Evolutionary conservation across 805 yeast species (phyloP), one percentile per base, ranked within the genome.

Genomic region (Candida fluviatilis): DNA sequence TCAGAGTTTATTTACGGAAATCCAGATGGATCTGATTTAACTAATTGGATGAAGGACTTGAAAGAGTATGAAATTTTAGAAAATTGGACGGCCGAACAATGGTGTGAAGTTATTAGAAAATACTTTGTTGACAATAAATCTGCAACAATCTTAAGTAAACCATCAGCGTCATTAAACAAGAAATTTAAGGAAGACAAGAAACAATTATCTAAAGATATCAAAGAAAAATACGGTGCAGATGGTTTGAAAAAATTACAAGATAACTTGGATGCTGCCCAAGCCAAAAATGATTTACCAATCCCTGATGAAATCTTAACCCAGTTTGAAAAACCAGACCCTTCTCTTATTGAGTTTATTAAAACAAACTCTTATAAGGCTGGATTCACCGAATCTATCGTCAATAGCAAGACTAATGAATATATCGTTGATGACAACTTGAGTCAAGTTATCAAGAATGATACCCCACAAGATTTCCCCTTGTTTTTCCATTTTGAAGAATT

Each of bases 1-100:
- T 71, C 71, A 27, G 95, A 87, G 50, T 91, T 88, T 57, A 54
- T 88, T 7, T 93, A 91, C 53, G 95, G 96, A 35, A 67, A 77
- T 34, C 49, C 58, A 2, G 79, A 78, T 40, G 85, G 85, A 2
- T 57, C 73, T 5, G 78, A 80, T 38, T 64, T 91, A 41, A 59
- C 64, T 2, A 57, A 59, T n/a, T 76, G 83, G 71, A 47, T 78
- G 17, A 71, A 75, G 42, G 69, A 73, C 36, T 60, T 86, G 36
- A 50, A 60, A 7, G 93, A 84, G 44, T 87, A 73, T 56, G 82
- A 80, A 46, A 39, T 49, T 1, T 66, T 91, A 37, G 40, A 62
- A 10, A 36, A 52, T 1, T 91, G 96, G 96, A 47, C 75, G 5
- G 51, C 68, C 5, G 72, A 73, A 8, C 66, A 84, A 49, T 93